Evolutionary conservation across 257 asterid genomes (phyloP).

Genomic region (Solanum commersonii): DNA sequence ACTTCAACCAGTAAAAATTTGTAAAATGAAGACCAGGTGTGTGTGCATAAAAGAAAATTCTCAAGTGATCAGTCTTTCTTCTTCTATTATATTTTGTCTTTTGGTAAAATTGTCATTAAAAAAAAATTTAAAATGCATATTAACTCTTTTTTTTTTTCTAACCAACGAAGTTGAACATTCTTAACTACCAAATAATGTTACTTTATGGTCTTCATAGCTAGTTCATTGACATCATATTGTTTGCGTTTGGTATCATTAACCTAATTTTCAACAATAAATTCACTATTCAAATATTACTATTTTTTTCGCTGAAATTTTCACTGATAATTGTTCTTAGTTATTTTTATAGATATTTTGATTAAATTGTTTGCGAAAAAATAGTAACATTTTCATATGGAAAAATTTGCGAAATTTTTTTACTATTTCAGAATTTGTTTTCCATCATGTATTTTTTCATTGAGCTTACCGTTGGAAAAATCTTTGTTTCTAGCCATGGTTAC

Average conservation of each 20-base stretch:
- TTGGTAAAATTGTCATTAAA: not conserved
- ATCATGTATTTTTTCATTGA: no score
- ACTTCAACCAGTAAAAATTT: not conserved
- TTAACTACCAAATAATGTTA: not conserved
- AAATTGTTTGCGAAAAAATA: not conserved
- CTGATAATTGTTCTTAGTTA: rapidly evolving
- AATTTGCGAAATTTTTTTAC: no score
- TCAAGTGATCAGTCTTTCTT: no score
- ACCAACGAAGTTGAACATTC: not conserved
- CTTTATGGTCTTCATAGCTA: not conserved
- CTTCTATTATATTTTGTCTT: not conserved
- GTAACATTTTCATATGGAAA: not conserved
- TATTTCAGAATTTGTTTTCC: rapidly evolving
- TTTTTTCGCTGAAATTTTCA: no score
- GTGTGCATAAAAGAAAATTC: not conserved
- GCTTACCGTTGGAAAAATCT: no score
- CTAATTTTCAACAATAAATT: not conserved
- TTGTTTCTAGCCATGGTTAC: no score
- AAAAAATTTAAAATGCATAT: no score
- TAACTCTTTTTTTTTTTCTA: not conserved
- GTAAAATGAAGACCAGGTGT: not conserved
- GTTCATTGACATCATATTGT: not conserved
- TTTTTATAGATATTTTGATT: no score
- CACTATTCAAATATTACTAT: no score
- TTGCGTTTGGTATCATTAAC: not conserved